Conservation (phyloP, 1,284 basidiomycete species). For the Phenoliferia sp. region DNA sequence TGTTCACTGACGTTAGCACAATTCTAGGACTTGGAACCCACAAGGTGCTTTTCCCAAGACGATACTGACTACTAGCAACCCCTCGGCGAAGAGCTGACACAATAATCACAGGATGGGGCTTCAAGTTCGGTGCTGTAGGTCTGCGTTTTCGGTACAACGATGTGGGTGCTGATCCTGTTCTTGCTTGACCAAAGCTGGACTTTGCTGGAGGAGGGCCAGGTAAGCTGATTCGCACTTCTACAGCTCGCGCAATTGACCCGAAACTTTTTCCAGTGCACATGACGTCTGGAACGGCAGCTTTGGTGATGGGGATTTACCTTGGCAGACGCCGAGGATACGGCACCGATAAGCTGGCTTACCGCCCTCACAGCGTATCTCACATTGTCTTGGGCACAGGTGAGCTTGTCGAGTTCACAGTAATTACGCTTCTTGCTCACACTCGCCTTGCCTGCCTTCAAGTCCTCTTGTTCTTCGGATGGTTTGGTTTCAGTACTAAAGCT, state of each 20-base stretch:
- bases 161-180: neutral
- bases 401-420: too few relatives aligned
- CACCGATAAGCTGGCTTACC: constrained; percentile 77
- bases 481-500: too few relatives aligned
- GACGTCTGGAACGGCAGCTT: constrained; percentile 76
- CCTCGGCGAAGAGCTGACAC: constrained; percentile 49
- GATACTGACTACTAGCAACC: constrained; percentile 63
- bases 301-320: constrained; percentile 88
- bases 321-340: constrained; percentile 84
- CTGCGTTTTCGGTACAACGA: too few relatives aligned
- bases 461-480: too few relatives aligned
- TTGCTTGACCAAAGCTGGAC: constrained; percentile 1
- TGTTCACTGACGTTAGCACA: too few relatives aligned
- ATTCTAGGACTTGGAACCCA: neutral
- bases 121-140: constrained; percentile 68
- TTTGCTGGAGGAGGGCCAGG: constrained; percentile 83
- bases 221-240: constrained; percentile 44
- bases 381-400: constrained; percentile 72
- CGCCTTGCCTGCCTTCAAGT: too few relatives aligned
- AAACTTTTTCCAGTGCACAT: constrained; percentile 40
- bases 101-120: constrained; percentile 84
- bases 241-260: neutral
- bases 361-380: constrained; percentile 86
- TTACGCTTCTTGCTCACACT: too few relatives aligned
- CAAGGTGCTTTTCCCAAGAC: too few relatives aligned